Base-by-base conservation (phyloP, 2,329 filamentous ascomycete genomes). In the Pseudocercospora pini-densiflorae region DNA sequence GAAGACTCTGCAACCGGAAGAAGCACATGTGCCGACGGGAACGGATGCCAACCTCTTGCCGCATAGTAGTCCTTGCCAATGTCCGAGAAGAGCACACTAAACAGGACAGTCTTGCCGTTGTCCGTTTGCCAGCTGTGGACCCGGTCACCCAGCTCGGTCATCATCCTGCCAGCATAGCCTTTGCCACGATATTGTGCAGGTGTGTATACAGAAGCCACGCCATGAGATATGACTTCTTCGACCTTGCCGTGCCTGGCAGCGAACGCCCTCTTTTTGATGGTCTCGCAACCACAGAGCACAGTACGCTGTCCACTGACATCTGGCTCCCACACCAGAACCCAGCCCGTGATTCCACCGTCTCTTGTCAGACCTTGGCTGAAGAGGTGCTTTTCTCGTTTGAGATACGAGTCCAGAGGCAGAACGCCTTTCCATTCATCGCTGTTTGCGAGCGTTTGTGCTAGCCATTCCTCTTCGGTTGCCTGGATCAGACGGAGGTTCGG, bases 61-160 rank as follows among this genome's bases (percentile, higher is more conserved):
- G 90, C 87, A 80, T 97, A 97, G 79, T 93, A 97, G 45, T 82
- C 81, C 69, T 92, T 91, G 21, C 94, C 93, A 73, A 96, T 93
- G 75, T 97, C 93, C 8, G 93, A 97, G 79, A 89, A 97, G 8
- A 97, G 83, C 7, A 96, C 86, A 0, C 92, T 94, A 78, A 94
- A 95, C 14, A 87, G 79, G 69, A 77, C 84, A 76, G 75, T 77
- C 71, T 77, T 75, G 21, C 76, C 78, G 23, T 79, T 75, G 31
- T 82, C 82, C 65, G 80, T 77, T 69, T 87, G 83, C 83, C 85
- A 88, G 1, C 75, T 81, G 69, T 84, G 81, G 54, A 89, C 75
- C 67, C 78, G 80, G 61, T 81, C 78, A 14, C 86, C 88, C 59
- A 96, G 76, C 68, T 94, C 88, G 49, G 79, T 78, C 77, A 94